Evolutionary conservation across 805 yeast genomes (phyloP).

Genomic region (Diddensiella santjacobensis): DNA sequence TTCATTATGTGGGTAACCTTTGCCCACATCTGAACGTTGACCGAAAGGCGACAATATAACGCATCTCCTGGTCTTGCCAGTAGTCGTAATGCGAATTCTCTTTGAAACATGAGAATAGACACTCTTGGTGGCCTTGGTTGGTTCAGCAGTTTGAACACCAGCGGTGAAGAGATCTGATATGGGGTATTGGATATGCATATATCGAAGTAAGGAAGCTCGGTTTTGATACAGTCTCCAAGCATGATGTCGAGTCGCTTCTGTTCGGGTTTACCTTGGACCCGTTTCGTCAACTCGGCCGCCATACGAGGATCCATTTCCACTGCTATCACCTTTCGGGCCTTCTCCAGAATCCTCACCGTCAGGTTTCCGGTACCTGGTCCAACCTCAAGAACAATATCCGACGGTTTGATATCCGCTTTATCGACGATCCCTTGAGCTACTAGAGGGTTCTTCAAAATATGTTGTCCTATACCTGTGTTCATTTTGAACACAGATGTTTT

Average conservation of each 20-base stretch:
- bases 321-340: conserved; percentile 91
- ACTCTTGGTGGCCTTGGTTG: conserved; percentile 94
- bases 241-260: conserved; percentile 88
- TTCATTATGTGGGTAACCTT: conserved; percentile 97
- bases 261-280: conserved; percentile 95
- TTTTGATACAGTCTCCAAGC: conserved; percentile 93
- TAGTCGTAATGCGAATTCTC: conserved; percentile 91
- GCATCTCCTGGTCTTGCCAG: conserved; percentile 97
- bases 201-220: conserved; percentile 91
- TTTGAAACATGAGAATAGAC: conserved; percentile 93
- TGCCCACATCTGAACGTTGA: conserved; percentile 99
- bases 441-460: conserved; percentile 89
- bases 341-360: conserved; percentile 87
- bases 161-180: conserved; percentile 93
- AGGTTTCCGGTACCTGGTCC: conserved; percentile 99
- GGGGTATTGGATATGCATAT: conserved; percentile 97
- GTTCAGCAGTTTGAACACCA: conserved; percentile 86
- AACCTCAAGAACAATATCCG: conserved; percentile 90
- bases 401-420: conserved; percentile 87
- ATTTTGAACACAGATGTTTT: conserved; percentile 73
- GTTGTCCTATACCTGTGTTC: conserved; percentile 96
- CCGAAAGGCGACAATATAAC: conserved; percentile 86
- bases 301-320: conserved; percentile 99
- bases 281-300: conserved; percentile 97
- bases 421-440: conserved; percentile 98